A percentile compares a stretch with the other conserved stretches of the same genome.
These are phyloP conservation scores for Laburnicola sp. DNA, from an alignment of 2,329 filamentous ascomycete species.

Conservation along the genomic window DNA sequence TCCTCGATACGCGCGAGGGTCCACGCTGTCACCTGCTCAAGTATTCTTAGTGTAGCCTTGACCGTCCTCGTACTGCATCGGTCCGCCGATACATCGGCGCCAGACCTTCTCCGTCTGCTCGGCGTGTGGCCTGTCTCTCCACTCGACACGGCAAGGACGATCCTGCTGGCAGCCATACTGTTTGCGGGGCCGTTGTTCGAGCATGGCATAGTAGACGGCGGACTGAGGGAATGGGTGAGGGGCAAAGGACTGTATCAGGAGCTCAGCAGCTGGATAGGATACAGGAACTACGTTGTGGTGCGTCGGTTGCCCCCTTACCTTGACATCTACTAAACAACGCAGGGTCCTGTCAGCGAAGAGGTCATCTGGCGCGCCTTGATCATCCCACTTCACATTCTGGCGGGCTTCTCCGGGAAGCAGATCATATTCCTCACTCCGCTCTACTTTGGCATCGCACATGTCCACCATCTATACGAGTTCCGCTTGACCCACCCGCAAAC, in stretches of 20 bases:
- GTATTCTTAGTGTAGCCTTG: constrained; percentile 65
- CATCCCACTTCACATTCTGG: constrained; percentile 77
- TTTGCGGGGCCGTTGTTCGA: constrained; percentile 88
- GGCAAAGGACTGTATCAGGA: constrained; percentile 58
- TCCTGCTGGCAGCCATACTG: constrained; percentile 75
- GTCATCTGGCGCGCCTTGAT: constrained; percentile 88
- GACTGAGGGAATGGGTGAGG: constrained; percentile 66
- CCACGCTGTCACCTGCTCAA: constrained; percentile 76
- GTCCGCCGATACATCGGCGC: constrained; percentile 54
- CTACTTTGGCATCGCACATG: constrained; percentile 88
- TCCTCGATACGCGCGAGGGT: constrained; percentile 87
- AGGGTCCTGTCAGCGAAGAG: constrained; percentile 86
- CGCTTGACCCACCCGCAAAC: constrained; percentile 75
- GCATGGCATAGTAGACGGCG: constrained; percentile 69
- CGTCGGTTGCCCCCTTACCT: constrained; percentile 41
- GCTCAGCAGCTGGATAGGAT: constrained; percentile 75
- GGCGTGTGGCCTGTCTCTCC: constrained; percentile 79
- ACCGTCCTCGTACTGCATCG: constrained; percentile 69
- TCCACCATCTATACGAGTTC: constrained; percentile 97
- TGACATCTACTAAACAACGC: constrained; percentile 10
- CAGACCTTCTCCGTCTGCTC: constrained; percentile 67
- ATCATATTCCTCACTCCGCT: constrained; percentile 83
- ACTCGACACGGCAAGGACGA: constrained; percentile 62
- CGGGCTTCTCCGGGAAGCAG: constrained; percentile 53
- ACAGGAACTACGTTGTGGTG: constrained; percentile 86